Evolutionary conservation across 768 basidiomycete genomes (phyloP).

Genomic region (Sporobolomyces roseus): DNA sequence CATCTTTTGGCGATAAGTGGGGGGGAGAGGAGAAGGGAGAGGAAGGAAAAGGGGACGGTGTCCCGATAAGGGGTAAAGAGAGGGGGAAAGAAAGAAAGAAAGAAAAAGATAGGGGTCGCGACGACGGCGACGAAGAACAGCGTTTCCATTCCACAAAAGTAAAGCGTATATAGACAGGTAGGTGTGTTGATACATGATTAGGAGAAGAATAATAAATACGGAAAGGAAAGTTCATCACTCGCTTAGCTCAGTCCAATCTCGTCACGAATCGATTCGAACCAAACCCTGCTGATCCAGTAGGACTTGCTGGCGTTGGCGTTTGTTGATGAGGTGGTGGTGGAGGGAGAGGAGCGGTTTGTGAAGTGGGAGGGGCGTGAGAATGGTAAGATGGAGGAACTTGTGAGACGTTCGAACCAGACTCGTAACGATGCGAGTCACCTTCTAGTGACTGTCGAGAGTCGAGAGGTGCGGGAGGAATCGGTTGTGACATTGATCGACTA

Average conservation of each 20-base stretch:
- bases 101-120: no score
- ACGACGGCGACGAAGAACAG: no score
- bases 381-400: neutral
- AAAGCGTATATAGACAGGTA: neutral
- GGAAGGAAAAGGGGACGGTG: neutral
- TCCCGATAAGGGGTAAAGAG: neutral
- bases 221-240: neutral
- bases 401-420: conserved; percentile 3
- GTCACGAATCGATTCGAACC: conserved; percentile 19
- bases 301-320: conserved; percentile 4
- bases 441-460: neutral
- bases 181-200: neutral
- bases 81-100: no score
- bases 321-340: neutral
- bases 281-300: conserved; percentile 11
- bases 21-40: neutral
- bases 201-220: neutral
- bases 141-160: no score
- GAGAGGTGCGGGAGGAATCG: neutral
- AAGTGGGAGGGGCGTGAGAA: conserved; percentile 1
- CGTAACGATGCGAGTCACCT: neutral
- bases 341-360: neutral
- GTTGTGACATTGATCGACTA: neutral
- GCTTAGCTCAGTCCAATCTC: conserved; percentile 10
- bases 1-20: no score